phyloP scores from a whole-genome alignment of 306 rosid species.

The Citrullus colocynthis region DNA sequence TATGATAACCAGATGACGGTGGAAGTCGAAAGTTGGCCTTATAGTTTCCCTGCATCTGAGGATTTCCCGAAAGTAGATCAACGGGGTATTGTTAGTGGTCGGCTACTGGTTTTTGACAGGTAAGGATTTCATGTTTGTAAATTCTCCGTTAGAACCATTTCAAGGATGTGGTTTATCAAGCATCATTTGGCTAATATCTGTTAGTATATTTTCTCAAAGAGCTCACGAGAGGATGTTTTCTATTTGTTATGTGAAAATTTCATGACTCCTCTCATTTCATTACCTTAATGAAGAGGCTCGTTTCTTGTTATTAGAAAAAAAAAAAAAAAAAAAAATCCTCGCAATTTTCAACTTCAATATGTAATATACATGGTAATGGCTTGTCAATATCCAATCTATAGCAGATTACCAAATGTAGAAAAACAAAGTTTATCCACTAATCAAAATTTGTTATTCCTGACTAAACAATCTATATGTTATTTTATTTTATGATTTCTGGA shows the following conservation, averaged over 20 bases:
- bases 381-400: not conserved
- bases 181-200: not conserved
- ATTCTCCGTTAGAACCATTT: not conserved
- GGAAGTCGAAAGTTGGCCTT: constrained; percentile 41
- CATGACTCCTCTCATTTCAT: not conserved
- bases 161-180: not conserved
- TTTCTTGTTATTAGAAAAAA: too few species aligned
- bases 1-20: constrained; percentile 36
- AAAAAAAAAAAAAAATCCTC: not conserved
- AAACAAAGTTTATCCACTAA: not conserved
- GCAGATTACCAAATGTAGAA: not conserved
- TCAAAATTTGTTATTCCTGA: not conserved
- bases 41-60: constrained; percentile 38
- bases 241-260: not conserved
- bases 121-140: constrained; percentile 1
- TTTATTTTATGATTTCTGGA: not conserved
- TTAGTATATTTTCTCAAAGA: not conserved
- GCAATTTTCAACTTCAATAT: not conserved
- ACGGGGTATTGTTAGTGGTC: constrained; percentile 28
- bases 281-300: too few species aligned
- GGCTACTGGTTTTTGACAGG: constrained; percentile 57
- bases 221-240: not conserved
- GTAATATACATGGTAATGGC: not conserved
- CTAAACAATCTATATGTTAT: not conserved
- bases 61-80: constrained; percentile 28